These are phyloP conservation scores for Polytrichum commune DNA, from an alignment of 225 moss, liverwort and hornwort genomes.

Conservation along the genomic window DNA sequence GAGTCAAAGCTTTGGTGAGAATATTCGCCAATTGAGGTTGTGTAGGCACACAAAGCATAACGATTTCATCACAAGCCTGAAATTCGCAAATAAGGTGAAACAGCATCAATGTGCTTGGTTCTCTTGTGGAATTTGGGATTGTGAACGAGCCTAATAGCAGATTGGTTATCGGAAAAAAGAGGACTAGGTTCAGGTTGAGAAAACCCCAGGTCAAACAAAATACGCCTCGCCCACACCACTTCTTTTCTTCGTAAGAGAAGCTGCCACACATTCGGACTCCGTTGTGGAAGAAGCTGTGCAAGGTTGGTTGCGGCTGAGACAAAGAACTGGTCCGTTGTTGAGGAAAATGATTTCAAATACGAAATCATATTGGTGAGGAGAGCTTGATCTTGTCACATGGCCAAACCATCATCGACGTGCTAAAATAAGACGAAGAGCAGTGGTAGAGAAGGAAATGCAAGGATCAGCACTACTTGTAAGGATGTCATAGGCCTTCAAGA, in stretches of 20 bases:
- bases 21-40: background rate
- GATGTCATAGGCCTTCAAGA: no score
- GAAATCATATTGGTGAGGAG: no score
- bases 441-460: no score
- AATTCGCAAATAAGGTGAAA: background rate
- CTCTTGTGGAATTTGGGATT: background rate
- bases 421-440: no score
- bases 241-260: no score
- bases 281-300: background rate
- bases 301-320: background rate
- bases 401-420: no score
- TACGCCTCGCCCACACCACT: background rate
- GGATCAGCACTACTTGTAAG: no score
- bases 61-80: background rate
- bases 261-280: background rate
- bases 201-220: background rate
- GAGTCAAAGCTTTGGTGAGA: background rate
- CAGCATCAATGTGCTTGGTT: background rate
- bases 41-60: background rate
- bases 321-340: background rate
- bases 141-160: no score
- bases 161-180: background rate
- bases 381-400: no score
- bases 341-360: background rate
- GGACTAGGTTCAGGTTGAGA: background rate